Evolutionary conservation across 2,329 filamentous ascomycete genomes (phyloP), one percentile per base, ranked within the genome.

Genomic region (Leptographium galeiforme): DNA sequence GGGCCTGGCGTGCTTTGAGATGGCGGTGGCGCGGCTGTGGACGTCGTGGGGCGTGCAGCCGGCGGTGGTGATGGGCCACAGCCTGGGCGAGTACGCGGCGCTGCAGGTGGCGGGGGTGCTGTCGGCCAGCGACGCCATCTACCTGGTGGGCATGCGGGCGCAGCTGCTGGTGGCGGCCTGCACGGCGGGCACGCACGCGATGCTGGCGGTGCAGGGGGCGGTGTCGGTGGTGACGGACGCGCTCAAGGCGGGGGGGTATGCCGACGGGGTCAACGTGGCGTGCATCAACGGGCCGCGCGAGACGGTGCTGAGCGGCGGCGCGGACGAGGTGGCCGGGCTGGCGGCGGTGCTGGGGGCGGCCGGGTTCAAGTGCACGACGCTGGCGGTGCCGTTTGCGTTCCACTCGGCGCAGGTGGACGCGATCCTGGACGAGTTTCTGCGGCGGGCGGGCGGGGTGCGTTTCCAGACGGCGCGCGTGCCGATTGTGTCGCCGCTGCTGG

Each of bases 271-370:
- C 52, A 76, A 77, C 41, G 61, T 79, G 36, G 84, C 87, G 16
- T 93, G 88, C 69, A 77, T 89, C 64, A 94, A 94, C 60, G 81
- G 84, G 0, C 81, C 83, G 0, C 73, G 79, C 50, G 85, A 89
- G 63, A 89, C 82, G 11, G 88, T 93, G 2, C 72, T 93, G n/a
- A 70, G 70, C 25, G 76, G 75, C 11, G 61, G 63, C 11, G 67
- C 69, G 0, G 61, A 61, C 1, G 66, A 73, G 52, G 68, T 78
- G 41, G 61, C 66, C 4, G 64, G 69, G 5, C 70, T 81, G 16
- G 72, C 75, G 10, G 56, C 61, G 41, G 58, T 62, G 53, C 61
- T 70, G 19, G 58, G 57, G 41, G 61, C 43, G 33, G 62, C 56
- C 13, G 68, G 61, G 56, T 63, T 63, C 68, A 77, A 67, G 68